These are phyloP conservation scores for Friedmanniomyces simplex DNA, from an alignment of 495 filamentous ascomycete species.

Conservation along the genomic window DNA sequence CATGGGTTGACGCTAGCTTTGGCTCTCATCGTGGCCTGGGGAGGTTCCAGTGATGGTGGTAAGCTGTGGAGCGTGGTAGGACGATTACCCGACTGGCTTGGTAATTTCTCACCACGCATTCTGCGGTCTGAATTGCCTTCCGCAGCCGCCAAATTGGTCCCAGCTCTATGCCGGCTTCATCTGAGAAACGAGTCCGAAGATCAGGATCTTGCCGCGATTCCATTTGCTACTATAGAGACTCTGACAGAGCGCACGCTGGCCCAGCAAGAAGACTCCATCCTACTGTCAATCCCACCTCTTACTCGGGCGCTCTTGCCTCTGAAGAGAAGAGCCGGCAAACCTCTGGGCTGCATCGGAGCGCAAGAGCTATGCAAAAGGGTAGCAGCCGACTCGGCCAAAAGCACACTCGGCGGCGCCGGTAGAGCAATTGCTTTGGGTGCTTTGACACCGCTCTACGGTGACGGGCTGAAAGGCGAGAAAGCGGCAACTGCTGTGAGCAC, in stretches of 20 bases:
- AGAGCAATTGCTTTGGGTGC: slow-evolving; percentile 16
- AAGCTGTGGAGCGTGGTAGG: neutral
- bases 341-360: slow-evolving; percentile 6
- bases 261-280: slow-evolving; percentile 9
- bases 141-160: neutral
- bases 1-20: slow-evolving; percentile 28
- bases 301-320: neutral
- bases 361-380: slow-evolving; percentile 5
- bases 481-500: neutral
- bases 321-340: neutral
- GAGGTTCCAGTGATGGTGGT: neutral
- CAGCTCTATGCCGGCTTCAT: slow-evolving; percentile 6
- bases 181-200: neutral
- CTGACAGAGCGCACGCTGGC: slow-evolving; percentile 8
- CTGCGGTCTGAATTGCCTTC: slow-evolving; percentile 12
- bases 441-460: slow-evolving; percentile 1
- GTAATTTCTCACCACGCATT: slow-evolving; percentile 6
- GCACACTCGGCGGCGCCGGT: slow-evolving; percentile 9
- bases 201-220: neutral
- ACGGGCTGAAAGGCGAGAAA: slow-evolving; percentile 5
- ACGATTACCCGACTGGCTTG: neutral
- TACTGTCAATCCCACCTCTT: neutral
- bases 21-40: slow-evolving; percentile 11
- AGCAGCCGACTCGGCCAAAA: slow-evolving; percentile 6
- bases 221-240: slow-evolving; percentile 1